Evolutionary conservation across 768 basidiomycete genomes (phyloP).

Genomic region (Boletus reticuloceps): DNA sequence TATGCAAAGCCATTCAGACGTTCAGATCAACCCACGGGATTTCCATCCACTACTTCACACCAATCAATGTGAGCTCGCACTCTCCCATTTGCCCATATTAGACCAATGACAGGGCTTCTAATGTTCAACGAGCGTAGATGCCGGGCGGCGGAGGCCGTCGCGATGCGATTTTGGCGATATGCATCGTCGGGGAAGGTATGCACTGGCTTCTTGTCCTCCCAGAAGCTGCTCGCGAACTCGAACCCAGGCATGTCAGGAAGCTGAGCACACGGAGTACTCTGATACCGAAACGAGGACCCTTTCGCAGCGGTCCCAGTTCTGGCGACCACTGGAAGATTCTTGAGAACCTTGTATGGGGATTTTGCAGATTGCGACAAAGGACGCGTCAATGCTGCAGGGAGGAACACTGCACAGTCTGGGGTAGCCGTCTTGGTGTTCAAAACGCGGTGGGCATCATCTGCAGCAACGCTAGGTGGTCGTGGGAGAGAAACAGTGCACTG

Average conservation of each 20-base stretch:
- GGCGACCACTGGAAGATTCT: constrained; percentile 35
- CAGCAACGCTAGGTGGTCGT: constrained; percentile 35
- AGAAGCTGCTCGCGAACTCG: constrained; percentile 53
- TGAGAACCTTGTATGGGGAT: constrained; percentile 49
- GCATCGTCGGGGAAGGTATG: constrained; percentile 50
- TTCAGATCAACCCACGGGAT: constrained; percentile 31
- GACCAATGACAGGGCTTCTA: constrained; percentile 47
- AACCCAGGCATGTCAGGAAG: constrained; percentile 47
- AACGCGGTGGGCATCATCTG: constrained; percentile 35
- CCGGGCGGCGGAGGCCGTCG: constrained; percentile 47
- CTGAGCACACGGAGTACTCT: constrained; percentile 47
- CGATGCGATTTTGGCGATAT: constrained; percentile 57
- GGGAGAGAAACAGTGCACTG: constrained; percentile 50
- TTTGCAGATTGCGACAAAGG: constrained; percentile 41
- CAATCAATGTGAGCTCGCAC: constrained; percentile 58
- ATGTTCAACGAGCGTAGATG: constrained; percentile 50
- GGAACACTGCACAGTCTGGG: constrained; percentile 50
- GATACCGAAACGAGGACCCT: constrained; percentile 49
- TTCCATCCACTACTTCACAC: constrained; percentile 37
- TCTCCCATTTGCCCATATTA: constrained; percentile 51
- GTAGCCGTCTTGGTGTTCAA: constrained; percentile 45
- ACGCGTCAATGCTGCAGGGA: constrained; percentile 38
- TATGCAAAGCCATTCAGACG: neutral
- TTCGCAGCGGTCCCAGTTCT: constrained; percentile 38
- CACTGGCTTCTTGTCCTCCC: constrained; percentile 60